These are phyloP conservation scores for Glaciozyma martinii DNA, from an alignment of 768 basidiomycete species.

Conservation along the genomic window DNA sequence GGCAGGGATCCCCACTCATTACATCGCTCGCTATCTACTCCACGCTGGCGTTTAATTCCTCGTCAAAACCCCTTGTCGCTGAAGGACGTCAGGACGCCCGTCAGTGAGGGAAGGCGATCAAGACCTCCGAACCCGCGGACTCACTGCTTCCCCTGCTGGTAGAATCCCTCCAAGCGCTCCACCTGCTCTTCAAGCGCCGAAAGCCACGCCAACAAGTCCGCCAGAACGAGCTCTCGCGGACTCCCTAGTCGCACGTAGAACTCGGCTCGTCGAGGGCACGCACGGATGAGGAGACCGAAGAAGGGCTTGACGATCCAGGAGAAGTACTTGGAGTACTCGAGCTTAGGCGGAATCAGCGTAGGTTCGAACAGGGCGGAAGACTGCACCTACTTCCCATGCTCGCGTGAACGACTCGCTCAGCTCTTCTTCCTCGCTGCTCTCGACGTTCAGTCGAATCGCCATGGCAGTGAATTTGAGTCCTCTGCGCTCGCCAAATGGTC, in stretches of 20 bases:
- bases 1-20: too few relatives aligned
- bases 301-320: background rate
- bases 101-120: too few relatives aligned
- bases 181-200: background rate
- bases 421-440: background rate
- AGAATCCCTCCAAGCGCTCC: background rate
- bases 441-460: background rate
- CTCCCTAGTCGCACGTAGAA: background rate
- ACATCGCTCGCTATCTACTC: too few relatives aligned
- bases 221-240: background rate
- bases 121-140: background rate
- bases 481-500: background rate
- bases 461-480: background rate
- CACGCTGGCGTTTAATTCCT: too few relatives aligned
- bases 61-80: too few relatives aligned
- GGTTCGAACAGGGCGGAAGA: too few relatives aligned
- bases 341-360: too few relatives aligned
- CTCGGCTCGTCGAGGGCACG: background rate
- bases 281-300: background rate
- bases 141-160: background rate
- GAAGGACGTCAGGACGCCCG: too few relatives aligned
- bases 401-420: background rate
- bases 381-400: background rate
- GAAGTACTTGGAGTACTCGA: too few relatives aligned
- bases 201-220: background rate